Evolutionary conservation across 75 land plant species (phyloP).

Genomic region (Selaginella moellendorffii): DNA sequence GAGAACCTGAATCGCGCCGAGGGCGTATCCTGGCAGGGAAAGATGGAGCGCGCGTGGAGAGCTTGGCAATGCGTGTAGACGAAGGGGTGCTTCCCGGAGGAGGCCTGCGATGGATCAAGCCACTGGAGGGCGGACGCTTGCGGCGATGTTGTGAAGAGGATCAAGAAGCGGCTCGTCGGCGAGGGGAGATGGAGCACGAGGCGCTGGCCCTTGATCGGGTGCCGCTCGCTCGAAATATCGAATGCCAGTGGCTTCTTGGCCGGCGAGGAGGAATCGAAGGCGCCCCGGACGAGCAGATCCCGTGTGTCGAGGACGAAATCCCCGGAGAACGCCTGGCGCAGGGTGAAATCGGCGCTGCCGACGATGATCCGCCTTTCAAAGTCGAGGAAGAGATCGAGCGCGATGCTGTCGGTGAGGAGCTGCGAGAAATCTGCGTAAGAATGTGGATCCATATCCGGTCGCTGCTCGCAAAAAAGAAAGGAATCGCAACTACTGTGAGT

Average conservation of each 20-base stretch:
- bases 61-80: conserved; percentile 87
- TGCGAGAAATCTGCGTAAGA: conserved; percentile 59
- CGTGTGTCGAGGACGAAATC: not conserved
- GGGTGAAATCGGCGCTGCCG: conserved; percentile 9
- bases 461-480: too few relatives aligned
- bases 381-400: conserved; percentile 58
- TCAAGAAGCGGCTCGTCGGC: conserved; percentile 15
- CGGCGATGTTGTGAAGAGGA: conserved; percentile 38
- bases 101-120: conserved; percentile 60
- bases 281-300: not conserved
- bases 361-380: conserved; percentile 45
- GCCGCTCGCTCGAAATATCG: conserved; percentile 6
- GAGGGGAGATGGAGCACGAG: conserved; percentile 28
- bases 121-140: conserved; percentile 68
- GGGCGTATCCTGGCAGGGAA: conserved; percentile 96
- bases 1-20: conserved; percentile 45
- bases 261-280: not conserved
- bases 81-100: conserved; percentile 34
- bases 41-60: conserved; percentile 76
- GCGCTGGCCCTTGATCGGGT: conserved; percentile 37
- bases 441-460: too few relatives aligned
- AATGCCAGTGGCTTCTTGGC: conserved; percentile 5
- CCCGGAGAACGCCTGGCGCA: not conserved
- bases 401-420: conserved; percentile 44
- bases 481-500: too few relatives aligned